A percentile compares a stretch with the other conserved stretches of the same genome.
Conservation (phyloP, 2,329 filamentous ascomycete species). For the Eutypa lata region DNA sequence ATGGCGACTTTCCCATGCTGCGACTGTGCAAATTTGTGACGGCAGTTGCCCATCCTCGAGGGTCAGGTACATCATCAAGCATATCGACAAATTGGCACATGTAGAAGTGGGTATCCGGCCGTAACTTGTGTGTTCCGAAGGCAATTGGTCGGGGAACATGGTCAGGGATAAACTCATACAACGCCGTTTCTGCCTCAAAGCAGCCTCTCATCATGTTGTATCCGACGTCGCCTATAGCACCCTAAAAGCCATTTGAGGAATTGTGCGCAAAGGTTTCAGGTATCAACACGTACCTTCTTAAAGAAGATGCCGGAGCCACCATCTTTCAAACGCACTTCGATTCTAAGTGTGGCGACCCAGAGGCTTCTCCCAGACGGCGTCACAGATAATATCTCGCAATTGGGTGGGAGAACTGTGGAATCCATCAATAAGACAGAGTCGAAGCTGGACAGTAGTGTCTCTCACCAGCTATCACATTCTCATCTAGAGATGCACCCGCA, state of each 20-base stretch:
- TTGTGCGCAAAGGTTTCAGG: constrained; percentile 7
- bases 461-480: too few relatives aligned
- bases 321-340: constrained; percentile 8
- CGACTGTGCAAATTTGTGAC: constrained; percentile 17
- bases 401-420: not conserved
- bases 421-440: too few relatives aligned
- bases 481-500: too few relatives aligned
- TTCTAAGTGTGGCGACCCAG: constrained; percentile 9
- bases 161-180: constrained; percentile 19
- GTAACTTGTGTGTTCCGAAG: constrained; percentile 16
- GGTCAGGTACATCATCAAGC: constrained; percentile 17
- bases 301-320: constrained; percentile 3
- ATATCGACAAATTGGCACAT: constrained; percentile 22
- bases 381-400: constrained; percentile 14
- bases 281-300: constrained; percentile 5
- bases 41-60: constrained; percentile 15
- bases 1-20: constrained; percentile 21
- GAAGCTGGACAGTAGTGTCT: too few relatives aligned
- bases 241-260: constrained; percentile 10
- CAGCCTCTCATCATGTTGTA: constrained; percentile 13
- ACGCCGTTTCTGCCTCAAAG: constrained; percentile 18
- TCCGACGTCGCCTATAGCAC: constrained; percentile 11
- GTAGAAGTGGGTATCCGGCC: constrained; percentile 21
- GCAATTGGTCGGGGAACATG: constrained; percentile 17
- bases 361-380: constrained; percentile 15